phyloP scores from a whole-genome alignment of 805 yeast species.

The Candida orba region DNA sequence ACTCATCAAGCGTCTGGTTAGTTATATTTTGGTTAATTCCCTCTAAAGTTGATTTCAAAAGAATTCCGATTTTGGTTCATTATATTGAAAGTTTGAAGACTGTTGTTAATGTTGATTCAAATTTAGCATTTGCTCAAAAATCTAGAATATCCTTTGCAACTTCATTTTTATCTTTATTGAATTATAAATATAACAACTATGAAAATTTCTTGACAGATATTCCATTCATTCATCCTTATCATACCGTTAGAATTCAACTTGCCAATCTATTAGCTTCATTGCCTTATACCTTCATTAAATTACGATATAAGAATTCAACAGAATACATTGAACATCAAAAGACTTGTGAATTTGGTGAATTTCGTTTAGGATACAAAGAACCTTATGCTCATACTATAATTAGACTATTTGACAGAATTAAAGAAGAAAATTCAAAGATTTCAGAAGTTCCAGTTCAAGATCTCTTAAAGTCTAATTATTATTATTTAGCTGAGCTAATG shows the following conservation, averaged over 20 bases:
- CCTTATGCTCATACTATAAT: slow-evolving; percentile 32
- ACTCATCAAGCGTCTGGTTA: slow-evolving; percentile 67
- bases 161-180: slow-evolving; percentile 39
- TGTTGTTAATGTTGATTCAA: slow-evolving; percentile 39
- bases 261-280: slow-evolving; percentile 45
- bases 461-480: slow-evolving; percentile 50
- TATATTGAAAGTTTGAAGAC: slow-evolving; percentile 38
- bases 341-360: slow-evolving; percentile 29
- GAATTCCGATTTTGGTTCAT: slow-evolving; percentile 47
- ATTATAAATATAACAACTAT: slow-evolving; percentile 50
- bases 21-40: slow-evolving; percentile 72
- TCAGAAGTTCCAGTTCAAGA: slow-evolving; percentile 43
- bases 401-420: slow-evolving; percentile 38
- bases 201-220: slow-evolving; percentile 36
- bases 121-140: slow-evolving; percentile 59
- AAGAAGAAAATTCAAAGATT: slow-evolving; percentile 28
- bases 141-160: slow-evolving; percentile 51
- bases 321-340: slow-evolving; percentile 34
- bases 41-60: slow-evolving; percentile 55
- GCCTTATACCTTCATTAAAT: slow-evolving; percentile 35
- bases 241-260: slow-evolving; percentile 60
- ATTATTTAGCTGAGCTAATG: slow-evolving; percentile 58
- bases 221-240: slow-evolving; percentile 55
- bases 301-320: slow-evolving; percentile 32
- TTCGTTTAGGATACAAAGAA: slow-evolving; percentile 25